phyloP scores from a whole-genome alignment of 805 yeast genomes.

The Metschnikowia chrysomelidarum region DNA sequence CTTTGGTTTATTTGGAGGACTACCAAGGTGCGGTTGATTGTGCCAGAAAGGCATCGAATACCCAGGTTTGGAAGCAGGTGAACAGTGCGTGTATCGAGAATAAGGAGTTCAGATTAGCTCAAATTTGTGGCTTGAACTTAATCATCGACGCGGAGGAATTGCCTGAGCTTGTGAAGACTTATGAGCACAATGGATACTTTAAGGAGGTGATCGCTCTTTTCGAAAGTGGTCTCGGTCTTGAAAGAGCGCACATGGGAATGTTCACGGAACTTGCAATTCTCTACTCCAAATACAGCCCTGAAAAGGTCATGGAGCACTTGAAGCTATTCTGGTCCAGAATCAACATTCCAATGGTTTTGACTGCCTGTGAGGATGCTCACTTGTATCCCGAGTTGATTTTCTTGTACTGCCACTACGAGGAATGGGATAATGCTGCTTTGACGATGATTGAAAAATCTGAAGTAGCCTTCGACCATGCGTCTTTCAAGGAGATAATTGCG shows the following conservation, averaged over 20 bases:
- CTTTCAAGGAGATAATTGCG: constrained; percentile 91
- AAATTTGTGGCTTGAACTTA: constrained; percentile 96
- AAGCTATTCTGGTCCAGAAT: constrained; percentile 97
- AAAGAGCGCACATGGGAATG: constrained; percentile 99
- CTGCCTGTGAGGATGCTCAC: constrained; percentile 91
- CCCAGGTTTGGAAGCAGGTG: constrained; percentile 95
- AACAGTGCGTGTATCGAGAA: constrained; percentile 94
- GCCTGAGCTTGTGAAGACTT: constrained; percentile 80
- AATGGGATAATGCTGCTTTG: constrained; percentile 98
- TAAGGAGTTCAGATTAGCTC: constrained; percentile 94
- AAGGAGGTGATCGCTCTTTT: constrained; percentile 87
- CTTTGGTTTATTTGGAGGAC: constrained; percentile 86
- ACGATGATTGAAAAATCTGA: constrained; percentile 95
- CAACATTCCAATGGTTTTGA: constrained; percentile 94
- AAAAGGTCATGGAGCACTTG: constrained; percentile 91
- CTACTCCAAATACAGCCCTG: constrained; percentile 88
- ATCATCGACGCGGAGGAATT: constrained; percentile 97
- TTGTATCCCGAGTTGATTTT: constrained; percentile 95
- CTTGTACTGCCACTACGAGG: constrained; percentile 97
- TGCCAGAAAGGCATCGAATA: constrained; percentile 95
- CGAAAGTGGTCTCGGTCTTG: constrained; percentile 93
- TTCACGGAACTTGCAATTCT: constrained; percentile 92
- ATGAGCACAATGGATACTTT: constrained; percentile 89
- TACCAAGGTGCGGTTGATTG: constrained; percentile 97
- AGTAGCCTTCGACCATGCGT: constrained; percentile 87